Evolutionary conservation across 2,329 filamentous ascomycete species (phyloP), one percentile per base, ranked within the genome.

Genomic region (Purpureocillium lavendulum): DNA sequence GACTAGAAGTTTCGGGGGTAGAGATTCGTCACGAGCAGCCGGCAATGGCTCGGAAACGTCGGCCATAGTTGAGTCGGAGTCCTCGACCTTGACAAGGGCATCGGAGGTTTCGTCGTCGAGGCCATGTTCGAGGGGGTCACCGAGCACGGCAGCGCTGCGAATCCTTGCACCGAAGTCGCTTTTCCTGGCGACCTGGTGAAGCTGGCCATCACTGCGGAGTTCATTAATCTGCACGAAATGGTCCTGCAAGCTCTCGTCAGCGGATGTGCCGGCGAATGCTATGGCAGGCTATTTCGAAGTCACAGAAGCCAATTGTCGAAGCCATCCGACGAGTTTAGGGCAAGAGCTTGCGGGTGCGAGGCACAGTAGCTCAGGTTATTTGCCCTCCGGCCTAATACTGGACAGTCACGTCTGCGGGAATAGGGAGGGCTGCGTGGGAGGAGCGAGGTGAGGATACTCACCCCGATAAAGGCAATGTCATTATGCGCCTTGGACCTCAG

Each of bases 381-480:
- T n/a, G n/a, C n/a, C n/a, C n/a, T n/a, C n/a, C n/a, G n/a, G n/a
- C n/a, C n/a, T n/a, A n/a, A n/a, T n/a, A n/a, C n/a, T n/a, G n/a
- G n/a, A n/a, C n/a, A n/a, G n/a, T n/a, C n/a, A n/a, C n/a, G n/a
- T n/a, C n/a, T n/a, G n/a, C n/a, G n/a, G n/a, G n/a, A n/a, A n/a
- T n/a, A n/a, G n/a, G 46, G 40, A 40, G 33, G 33, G 36, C 38
- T 39, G 31, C 42, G 29, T 15, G 7, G n/a, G n/a, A 5, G 6
- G 18, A 33, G n/a, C 24, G 14, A 26, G 17, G 16, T 10, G 31
- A 24, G 28, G 11, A 14, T 16, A 71, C 78, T 62, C 69, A 84
- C 80, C 39, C 88, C 86, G 41, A 98, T 73, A 51, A 95, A 87
- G 30, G 89, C 82, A 46, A 96, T 77, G 64, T 97, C 89, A 49